Evolutionary conservation across 306 rosid species (phyloP).

Genomic region (Vigna unguiculata): DNA sequence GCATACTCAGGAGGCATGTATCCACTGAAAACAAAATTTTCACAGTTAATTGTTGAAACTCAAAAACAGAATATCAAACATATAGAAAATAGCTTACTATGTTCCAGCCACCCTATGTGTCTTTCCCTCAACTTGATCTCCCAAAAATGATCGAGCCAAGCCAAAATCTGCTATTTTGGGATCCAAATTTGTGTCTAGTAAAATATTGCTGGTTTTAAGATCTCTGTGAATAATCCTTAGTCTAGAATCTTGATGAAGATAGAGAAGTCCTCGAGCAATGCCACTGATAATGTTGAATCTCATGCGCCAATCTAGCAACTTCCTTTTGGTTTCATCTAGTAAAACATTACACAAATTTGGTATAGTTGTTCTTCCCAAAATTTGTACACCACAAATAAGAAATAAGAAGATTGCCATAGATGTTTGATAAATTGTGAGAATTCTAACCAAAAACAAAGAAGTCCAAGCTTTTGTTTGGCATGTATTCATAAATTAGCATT

Average conservation of each 20-base stretch:
- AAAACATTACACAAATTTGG: not conserved
- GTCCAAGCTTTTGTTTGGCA: slow-evolving; percentile 36
- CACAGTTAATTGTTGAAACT: no score
- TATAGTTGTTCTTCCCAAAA: not conserved
- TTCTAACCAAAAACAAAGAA: slow-evolving; percentile 29
- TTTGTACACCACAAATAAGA: not conserved
- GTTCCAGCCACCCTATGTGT: slow-evolving; percentile 25
- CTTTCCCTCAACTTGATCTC: slow-evolving; percentile 22
- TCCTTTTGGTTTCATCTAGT: slow-evolving; percentile 1
- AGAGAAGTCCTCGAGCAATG: slow-evolving; percentile 41
- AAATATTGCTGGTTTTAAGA: slow-evolving; percentile 23
- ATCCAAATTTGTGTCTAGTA: slow-evolving; percentile 6
- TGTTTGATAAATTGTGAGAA: not conserved
- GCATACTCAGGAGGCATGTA: slow-evolving; percentile 43
- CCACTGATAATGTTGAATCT: slow-evolving; percentile 23
- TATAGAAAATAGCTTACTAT: not conserved
- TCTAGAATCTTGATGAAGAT: slow-evolving; percentile 43
- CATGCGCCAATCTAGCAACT: not conserved
- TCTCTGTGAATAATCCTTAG: slow-evolving; percentile 38
- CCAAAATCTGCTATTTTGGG: slow-evolving; percentile 43
- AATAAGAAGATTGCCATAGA: not conserved
- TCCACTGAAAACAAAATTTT: slow-evolving; percentile 3
- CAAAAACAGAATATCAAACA: no score
- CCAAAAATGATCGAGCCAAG: not conserved
- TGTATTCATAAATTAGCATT: slow-evolving; percentile 36